Evolutionary conservation across 306 rosid species (phyloP).

Genomic region (Carpinus viminea): DNA sequence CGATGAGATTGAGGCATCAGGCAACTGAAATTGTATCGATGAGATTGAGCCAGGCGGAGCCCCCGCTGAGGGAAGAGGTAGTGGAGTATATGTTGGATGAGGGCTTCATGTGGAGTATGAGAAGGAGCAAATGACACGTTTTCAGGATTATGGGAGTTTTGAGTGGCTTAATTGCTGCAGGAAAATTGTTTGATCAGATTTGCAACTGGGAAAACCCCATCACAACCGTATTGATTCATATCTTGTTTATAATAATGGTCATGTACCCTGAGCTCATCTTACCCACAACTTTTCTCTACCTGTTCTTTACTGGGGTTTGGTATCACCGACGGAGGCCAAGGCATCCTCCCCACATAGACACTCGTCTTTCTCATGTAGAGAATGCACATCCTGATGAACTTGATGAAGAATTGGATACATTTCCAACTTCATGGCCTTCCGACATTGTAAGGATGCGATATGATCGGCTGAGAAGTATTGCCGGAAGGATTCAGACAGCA

Average conservation of each 20-base stretch:
- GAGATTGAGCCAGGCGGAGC: slow-evolving; percentile 88
- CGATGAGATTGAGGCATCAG: slow-evolving; percentile 90
- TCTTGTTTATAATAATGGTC: slow-evolving; percentile 84
- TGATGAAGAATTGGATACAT: slow-evolving; percentile 92
- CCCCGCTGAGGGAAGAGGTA: slow-evolving; percentile 84
- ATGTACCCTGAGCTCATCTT: slow-evolving; percentile 96
- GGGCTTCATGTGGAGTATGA: slow-evolving; percentile 96
- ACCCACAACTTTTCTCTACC: slow-evolving; percentile 94
- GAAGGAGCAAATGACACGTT: slow-evolving; percentile 93
- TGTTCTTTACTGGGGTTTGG: slow-evolving; percentile 96
- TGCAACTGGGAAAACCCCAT: slow-evolving; percentile 96
- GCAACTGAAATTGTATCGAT: slow-evolving; percentile 88
- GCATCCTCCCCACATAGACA: slow-evolving; percentile 99
- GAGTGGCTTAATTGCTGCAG: slow-evolving; percentile 82
- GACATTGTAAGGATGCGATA: slow-evolving; percentile 92
- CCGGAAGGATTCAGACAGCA: slow-evolving; percentile 93
- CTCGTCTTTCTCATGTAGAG: slow-evolving; percentile 88
- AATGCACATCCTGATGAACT: slow-evolving; percentile 88
- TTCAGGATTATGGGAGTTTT: slow-evolving; percentile 87
- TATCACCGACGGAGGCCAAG: slow-evolving; percentile 97
- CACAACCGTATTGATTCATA: slow-evolving; percentile 84
- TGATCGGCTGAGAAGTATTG: slow-evolving; percentile 87
- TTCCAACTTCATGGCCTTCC: slow-evolving; percentile 73
- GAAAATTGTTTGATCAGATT: slow-evolving; percentile 96
- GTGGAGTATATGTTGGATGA: slow-evolving; percentile 97